phyloP scores from a whole-genome alignment of 768 basidiomycete species.

The Gloeopeniophorella convolvens region DNA sequence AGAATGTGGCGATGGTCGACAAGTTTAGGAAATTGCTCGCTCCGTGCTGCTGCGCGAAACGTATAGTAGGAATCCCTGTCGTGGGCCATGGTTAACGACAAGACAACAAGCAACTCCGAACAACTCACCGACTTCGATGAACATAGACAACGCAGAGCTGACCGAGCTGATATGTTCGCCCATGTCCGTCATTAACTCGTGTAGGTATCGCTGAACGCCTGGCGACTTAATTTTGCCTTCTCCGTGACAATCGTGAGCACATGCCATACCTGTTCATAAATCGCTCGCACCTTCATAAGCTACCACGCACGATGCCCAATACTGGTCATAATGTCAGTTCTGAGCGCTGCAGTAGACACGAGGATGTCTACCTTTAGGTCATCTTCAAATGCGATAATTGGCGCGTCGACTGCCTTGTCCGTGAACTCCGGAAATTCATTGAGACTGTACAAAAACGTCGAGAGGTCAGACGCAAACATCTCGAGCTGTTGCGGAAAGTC shows the following conservation, averaged over 20 bases:
- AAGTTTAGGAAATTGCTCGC: slow-evolving; percentile 67
- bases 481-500: slow-evolving; percentile 63
- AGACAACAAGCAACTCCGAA: slow-evolving; percentile 14
- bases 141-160: slow-evolving; percentile 57
- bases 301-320: slow-evolving; percentile 67
- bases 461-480: slow-evolving; percentile 54
- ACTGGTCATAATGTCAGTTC: slow-evolving; percentile 33
- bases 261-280: neutral
- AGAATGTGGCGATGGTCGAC: slow-evolving; percentile 73
- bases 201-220: slow-evolving; percentile 69
- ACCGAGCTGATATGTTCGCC: slow-evolving; percentile 67
- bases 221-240: slow-evolving; percentile 68
- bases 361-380: slow-evolving; percentile 50
- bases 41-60: slow-evolving; percentile 68
- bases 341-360: neutral
- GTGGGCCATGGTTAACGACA: neutral
- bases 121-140: slow-evolving; percentile 66
- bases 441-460: slow-evolving; percentile 59
- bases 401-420: slow-evolving; percentile 63
- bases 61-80: slow-evolving; percentile 67
- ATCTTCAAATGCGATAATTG: slow-evolving; percentile 59
- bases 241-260: neutral
- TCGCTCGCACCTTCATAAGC: slow-evolving; percentile 48
- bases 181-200: slow-evolving; percentile 66
- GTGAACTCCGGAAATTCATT: slow-evolving; percentile 78